phyloP scores from a whole-genome alignment of 176 grass and related monocot species.

The Poa pratensis region DNA sequence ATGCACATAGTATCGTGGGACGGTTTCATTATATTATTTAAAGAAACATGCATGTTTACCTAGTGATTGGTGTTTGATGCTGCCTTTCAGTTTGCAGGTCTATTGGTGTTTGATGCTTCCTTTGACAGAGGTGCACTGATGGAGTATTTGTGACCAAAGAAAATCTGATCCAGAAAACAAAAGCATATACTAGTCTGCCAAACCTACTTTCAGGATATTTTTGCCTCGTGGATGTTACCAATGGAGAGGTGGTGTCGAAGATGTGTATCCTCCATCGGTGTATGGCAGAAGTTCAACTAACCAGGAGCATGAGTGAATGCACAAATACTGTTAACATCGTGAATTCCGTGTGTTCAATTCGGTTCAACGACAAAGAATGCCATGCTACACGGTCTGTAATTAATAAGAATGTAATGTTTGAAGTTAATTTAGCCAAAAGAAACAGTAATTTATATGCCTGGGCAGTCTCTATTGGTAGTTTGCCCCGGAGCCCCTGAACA shows the following conservation, averaged over 20 bases:
- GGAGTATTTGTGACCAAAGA: background rate
- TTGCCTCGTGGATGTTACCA: background rate
- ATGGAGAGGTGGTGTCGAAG: background rate
- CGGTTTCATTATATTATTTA: background rate
- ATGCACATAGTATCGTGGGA: background rate
- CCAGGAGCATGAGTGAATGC: background rate
- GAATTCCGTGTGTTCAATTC: background rate
- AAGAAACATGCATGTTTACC: background rate
- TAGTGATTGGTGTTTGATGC: constrained; percentile 6
- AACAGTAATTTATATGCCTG: background rate
- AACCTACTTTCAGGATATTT: background rate
- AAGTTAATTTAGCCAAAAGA: background rate
- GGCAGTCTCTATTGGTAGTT: background rate
- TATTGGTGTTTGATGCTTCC: background rate
- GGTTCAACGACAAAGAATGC: background rate
- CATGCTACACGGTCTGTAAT: background rate
- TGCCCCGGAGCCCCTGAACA: background rate
- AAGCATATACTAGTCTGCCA: background rate
- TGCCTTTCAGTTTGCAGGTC: constrained; percentile 8
- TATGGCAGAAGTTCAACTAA: background rate
- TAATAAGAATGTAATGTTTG: background rate
- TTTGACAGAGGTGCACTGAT: background rate
- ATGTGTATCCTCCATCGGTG: background rate
- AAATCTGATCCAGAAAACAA: constrained; percentile 3
- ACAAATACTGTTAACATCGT: background rate